Base-by-base conservation (phyloP, 768 basidiomycete genomes). In the Lactarius trivialis region DNA sequence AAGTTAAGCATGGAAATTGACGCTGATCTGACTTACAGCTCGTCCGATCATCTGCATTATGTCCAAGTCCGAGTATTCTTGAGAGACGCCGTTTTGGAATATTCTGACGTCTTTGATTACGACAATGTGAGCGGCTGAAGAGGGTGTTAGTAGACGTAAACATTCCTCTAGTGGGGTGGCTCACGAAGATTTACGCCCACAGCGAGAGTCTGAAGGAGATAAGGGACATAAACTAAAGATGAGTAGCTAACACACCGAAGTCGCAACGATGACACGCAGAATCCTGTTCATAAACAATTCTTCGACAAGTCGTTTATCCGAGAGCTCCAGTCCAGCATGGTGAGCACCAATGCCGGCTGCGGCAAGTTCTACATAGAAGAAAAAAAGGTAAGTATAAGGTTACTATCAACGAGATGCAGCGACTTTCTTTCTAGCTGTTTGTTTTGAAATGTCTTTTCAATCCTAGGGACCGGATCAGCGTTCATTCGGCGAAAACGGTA, bases 31-130 rank as follows among this genome's bases (percentile, higher is more conserved):
- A 64, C 85, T 72, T 71, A 91, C 91, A 48, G 94, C 94, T 52
- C 97, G 84, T 7, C 96, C 97, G 61, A 98, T 83, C 96, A 98
- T 98, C 73, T 97, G 95, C 81, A 91, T 85, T 32, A 98, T 80
- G 68, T 98, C 97, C 6, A 97, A 79, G 71, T 97, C 95, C 0
- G 89, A 88, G 72, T 97, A 97, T 68, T 98, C 94, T 36, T 80
- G 77, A 52, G 83, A 82, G 17, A 76, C 76, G 50, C 81, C 82
- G 55, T 87, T 88, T 65, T 86, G 83, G 71, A 85, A 99, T 4
- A 82, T 77, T 68, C 85, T 85, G 26, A 96, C 94, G 3, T 95
- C 96, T 68, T 92, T 93, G 68, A 99, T 88, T 63, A 98, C 83
- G 54, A 96, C 96, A 65, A 89, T 89, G 69, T 96, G 91, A 1